Conservation (phyloP, 2,329 filamentous ascomycete genomes). For the Neocucurbitaria cava region DNA sequence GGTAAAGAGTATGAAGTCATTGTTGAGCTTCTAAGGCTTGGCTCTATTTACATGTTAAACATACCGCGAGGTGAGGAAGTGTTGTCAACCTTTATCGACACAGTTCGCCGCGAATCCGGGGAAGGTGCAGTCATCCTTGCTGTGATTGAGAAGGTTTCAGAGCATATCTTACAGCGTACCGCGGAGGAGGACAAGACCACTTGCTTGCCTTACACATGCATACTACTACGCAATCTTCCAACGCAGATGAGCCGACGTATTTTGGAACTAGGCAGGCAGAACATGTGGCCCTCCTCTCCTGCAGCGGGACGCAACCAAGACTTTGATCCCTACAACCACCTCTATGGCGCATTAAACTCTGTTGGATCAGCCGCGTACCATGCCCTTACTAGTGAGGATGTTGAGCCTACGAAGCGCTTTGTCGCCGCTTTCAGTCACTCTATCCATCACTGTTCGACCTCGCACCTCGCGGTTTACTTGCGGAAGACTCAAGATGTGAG, state of each 20-base stretch:
- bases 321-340: conserved; percentile 67
- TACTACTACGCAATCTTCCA: conserved; percentile 47
- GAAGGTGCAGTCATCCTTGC: conserved; percentile 70
- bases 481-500: conserved; percentile 68
- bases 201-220: conserved; percentile 39
- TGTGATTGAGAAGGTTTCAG: conserved; percentile 75
- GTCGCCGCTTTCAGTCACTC: conserved; percentile 60
- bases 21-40: conserved; percentile 71
- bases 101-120: conserved; percentile 67
- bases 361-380: conserved; percentile 65
- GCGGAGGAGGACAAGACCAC: conserved; percentile 25
- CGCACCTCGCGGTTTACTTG: conserved; percentile 64
- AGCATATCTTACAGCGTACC: conserved; percentile 27
- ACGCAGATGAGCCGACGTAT: conserved; percentile 53
- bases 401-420: conserved; percentile 54
- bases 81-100: conserved; percentile 63
- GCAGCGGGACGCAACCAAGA: conserved; percentile 42
- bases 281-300: conserved; percentile 68
- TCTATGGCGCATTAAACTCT: conserved; percentile 67
- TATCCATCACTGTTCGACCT: conserved; percentile 47
- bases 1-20: conserved; percentile 75
- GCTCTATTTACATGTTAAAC: conserved; percentile 48
- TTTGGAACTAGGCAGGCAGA: conserved; percentile 68
- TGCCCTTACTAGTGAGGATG: conserved; percentile 48
- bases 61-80: conserved; percentile 49